Evolutionary conservation across 192 early-diverging fungal genomes (phyloP).

Genomic region (Coemansia umbellata): DNA sequence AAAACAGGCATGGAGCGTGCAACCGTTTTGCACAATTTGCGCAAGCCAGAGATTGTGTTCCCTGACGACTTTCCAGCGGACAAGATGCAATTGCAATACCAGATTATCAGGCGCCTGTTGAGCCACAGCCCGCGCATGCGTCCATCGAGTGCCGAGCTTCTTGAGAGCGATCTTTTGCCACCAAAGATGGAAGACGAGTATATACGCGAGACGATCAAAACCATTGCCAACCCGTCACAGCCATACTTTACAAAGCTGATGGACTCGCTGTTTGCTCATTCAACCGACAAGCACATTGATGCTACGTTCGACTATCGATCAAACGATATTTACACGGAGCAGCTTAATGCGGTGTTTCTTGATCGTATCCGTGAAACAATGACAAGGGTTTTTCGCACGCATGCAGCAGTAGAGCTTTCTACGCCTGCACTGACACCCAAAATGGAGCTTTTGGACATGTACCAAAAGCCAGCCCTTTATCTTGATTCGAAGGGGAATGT

Average conservation of each 20-base stretch:
- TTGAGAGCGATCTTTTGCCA: conserved; percentile 77
- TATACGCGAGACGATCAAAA: conserved; percentile 83
- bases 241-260: conserved; percentile 81
- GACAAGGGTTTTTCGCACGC: conserved; percentile 72
- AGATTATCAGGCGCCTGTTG: conserved; percentile 69
- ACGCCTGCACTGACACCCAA: conserved; percentile 83
- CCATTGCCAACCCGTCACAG: conserved; percentile 84
- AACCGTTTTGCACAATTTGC: conserved; percentile 59
- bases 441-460: conserved; percentile 52
- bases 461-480: conserved; percentile 69
- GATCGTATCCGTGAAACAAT: conserved; percentile 68
- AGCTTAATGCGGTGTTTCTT: conserved; percentile 66
- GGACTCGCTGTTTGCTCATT: conserved; percentile 72
- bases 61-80: conserved; percentile 59
- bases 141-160: conserved; percentile 75
- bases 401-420: conserved; percentile 80
- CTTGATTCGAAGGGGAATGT: conserved; percentile 79
- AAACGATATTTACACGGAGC: conserved; percentile 43
- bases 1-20: conserved; percentile 86
- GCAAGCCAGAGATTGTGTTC: conserved; percentile 47
- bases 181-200: conserved; percentile 85
- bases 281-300: conserved; percentile 78
- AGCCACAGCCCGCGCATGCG: conserved; percentile 73
- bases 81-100: conserved; percentile 61
- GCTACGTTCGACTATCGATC: conserved; percentile 84